Percentiles rank a stretch among this genome's conserved stretches.
These are phyloP conservation scores for Mortierella sp. DNA, from an alignment of 371 early-diverging fungal genomes.

Conservation along the genomic window DNA sequence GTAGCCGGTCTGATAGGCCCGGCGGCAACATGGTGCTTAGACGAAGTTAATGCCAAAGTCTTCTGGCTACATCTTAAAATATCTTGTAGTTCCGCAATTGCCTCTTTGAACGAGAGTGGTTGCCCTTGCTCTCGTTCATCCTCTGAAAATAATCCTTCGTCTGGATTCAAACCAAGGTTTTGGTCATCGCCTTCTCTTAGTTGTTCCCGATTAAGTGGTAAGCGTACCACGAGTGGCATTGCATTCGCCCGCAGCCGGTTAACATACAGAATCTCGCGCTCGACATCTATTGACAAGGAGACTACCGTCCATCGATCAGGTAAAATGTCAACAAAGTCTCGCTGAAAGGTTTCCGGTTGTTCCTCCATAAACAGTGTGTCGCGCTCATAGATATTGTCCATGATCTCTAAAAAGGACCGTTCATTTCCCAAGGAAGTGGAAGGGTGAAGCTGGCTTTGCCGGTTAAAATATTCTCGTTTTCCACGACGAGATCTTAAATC, in stretches of 20 bases:
- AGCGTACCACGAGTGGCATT: conserved; percentile 73
- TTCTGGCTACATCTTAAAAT: conserved; percentile 73
- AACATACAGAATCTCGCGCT: conserved; percentile 73
- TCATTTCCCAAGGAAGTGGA: conserved; percentile 45
- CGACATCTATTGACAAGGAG: conserved; percentile 77
- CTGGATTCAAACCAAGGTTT: conserved; percentile 36
- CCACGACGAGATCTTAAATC: conserved; percentile 13
- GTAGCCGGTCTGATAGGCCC: neutral
- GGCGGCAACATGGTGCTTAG: neutral
- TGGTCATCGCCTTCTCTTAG: conserved; percentile 60
- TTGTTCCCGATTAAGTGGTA: conserved; percentile 76
- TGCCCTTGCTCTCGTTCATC: neutral
- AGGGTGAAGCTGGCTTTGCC: conserved; percentile 22
- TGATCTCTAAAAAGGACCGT: conserved; percentile 42
- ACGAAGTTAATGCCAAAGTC: conserved; percentile 41
- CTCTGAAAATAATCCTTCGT: conserved; percentile 6
- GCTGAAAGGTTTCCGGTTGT: conserved; percentile 56
- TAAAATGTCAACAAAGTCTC: conserved; percentile 65
- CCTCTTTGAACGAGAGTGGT: conserved; percentile 56
- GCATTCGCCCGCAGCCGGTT: conserved; percentile 65
- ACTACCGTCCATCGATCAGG: conserved; percentile 80
- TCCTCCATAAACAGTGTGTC: conserved; percentile 53
- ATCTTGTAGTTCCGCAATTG: conserved; percentile 60
- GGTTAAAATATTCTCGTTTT: conserved; percentile 50
- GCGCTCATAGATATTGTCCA: conserved; percentile 58